A percentile compares a stretch with the other conserved stretches of the same genome.
Conservation (phyloP, 192 early-diverging fungal genomes). For the Linnemannia schmuckeri region DNA sequence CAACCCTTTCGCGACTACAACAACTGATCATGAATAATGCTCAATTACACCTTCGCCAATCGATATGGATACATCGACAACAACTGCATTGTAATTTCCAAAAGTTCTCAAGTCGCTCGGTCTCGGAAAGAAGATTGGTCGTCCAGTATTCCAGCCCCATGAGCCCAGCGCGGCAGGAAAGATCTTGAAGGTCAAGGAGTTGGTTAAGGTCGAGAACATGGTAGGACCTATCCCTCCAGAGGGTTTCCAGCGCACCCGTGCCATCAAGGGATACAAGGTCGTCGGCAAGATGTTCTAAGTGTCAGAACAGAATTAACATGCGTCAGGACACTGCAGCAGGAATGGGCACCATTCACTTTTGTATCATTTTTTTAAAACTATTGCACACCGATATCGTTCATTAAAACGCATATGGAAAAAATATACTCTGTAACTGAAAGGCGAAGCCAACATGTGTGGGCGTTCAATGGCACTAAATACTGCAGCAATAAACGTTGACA, state of each 20-base stretch:
- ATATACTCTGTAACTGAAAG: too few relatives aligned
- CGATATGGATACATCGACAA: neutral
- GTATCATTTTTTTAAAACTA: too few relatives aligned
- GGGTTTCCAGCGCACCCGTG: conserved; percentile 50
- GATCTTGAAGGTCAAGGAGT: conserved; percentile 57
- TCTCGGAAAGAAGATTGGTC: conserved; percentile 46
- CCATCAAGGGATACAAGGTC: conserved; percentile 53
- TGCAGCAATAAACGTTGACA: too few relatives aligned
- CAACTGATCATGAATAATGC: neutral
- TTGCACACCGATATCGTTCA: too few relatives aligned
- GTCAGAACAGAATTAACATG: neutral
- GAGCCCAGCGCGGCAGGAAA: conserved; percentile 48
- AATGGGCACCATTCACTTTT: neutral
- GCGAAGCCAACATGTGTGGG: too few relatives aligned
- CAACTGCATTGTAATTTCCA: neutral
- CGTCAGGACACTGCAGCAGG: neutral
- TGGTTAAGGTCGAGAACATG: conserved; percentile 56
- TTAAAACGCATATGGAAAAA: too few relatives aligned
- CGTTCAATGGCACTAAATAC: too few relatives aligned
- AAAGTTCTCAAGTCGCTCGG: conserved; percentile 52
- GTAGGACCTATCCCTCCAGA: conserved; percentile 41
- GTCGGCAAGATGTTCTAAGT: conserved; percentile 42
- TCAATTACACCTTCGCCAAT: neutral
- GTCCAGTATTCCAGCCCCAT: conserved; percentile 54
- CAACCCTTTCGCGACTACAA: neutral